Evolutionary conservation across 306 rosid species (phyloP).

Genomic region (Urtica urens): DNA sequence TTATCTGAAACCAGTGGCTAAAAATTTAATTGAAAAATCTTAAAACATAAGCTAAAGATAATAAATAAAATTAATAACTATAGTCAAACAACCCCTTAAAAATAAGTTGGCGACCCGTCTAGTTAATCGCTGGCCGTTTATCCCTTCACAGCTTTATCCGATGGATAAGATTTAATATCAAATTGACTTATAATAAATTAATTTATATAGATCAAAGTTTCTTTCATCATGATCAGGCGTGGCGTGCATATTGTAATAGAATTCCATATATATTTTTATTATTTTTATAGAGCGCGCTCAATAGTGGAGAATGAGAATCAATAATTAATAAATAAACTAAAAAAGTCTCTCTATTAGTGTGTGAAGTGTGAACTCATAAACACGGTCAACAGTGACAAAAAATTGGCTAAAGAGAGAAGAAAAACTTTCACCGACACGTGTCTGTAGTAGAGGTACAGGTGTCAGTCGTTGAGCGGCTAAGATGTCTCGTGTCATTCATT

Average conservation of each 20-base stretch:
- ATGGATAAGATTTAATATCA: constrained; percentile 21
- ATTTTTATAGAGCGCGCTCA: background rate
- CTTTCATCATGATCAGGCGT: background rate
- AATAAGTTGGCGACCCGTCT: constrained; percentile 5
- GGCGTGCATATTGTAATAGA: no score
- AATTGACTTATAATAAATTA: background rate
- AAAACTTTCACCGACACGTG: constrained; percentile 28
- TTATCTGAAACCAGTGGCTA: no score
- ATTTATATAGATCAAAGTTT: background rate
- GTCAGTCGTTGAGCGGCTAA: background rate
- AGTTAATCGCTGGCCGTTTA: constrained; percentile 8
- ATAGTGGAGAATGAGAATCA: background rate
- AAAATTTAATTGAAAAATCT: no score
- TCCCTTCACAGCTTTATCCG: background rate
- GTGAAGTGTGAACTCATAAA: constrained; percentile 22
- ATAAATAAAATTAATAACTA: no score
- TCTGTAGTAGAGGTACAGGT: constrained; percentile 17
- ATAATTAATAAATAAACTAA: background rate
- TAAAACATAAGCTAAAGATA: no score
- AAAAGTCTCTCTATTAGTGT: no score
- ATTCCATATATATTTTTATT: no score
- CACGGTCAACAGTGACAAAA: constrained; percentile 29
- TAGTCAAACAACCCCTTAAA: no score
- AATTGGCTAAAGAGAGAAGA: constrained; percentile 1
- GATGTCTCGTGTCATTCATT: background rate